phyloP scores from a whole-genome alignment of 2,329 filamentous ascomycete genomes.

The Fusarium brevicatenulatum region DNA sequence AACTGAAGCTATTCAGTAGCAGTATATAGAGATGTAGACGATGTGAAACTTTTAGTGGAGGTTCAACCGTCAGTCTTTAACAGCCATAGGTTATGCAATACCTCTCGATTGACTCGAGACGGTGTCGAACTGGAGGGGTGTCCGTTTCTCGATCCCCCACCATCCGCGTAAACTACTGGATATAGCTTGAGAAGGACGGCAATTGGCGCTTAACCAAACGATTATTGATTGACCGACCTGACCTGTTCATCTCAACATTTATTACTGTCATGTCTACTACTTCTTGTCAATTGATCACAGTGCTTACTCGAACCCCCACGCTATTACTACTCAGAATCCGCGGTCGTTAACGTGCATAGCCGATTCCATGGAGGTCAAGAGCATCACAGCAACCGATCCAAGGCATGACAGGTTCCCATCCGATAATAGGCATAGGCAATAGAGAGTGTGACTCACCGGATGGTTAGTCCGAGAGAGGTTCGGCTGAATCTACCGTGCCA shows the following conservation, averaged over 20 bases:
- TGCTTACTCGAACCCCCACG: conserved; percentile 17
- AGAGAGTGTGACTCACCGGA: conserved; percentile 29
- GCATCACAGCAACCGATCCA: not conserved
- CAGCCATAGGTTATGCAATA: conserved; percentile 7
- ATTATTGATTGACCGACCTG: not conserved
- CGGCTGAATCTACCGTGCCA: conserved; percentile 6
- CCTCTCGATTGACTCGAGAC: conserved; percentile 8
- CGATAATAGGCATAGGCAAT: conserved; percentile 11
- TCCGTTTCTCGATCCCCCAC: conserved; percentile 8
- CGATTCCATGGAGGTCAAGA: not conserved
- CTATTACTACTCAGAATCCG: conserved; percentile 17
- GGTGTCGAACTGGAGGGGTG: conserved; percentile 32
- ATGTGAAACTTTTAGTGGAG: conserved; percentile 1
- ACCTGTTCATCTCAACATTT: not conserved
- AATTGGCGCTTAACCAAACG: conserved; percentile 3
- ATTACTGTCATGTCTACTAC: not conserved
- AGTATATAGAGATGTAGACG: not conserved
- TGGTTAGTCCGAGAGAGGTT: conserved; percentile 13
- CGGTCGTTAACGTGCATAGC: conserved; percentile 1
- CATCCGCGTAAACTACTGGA: not conserved
- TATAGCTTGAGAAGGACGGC: conserved; percentile 8
- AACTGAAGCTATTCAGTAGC: not conserved
- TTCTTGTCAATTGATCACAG: not conserved
- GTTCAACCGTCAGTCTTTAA: not conserved
- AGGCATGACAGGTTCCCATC: not conserved